Base-by-base conservation (phyloP, 768 basidiomycete genomes). In the Trichaptum fuscoviolaceum region DNA sequence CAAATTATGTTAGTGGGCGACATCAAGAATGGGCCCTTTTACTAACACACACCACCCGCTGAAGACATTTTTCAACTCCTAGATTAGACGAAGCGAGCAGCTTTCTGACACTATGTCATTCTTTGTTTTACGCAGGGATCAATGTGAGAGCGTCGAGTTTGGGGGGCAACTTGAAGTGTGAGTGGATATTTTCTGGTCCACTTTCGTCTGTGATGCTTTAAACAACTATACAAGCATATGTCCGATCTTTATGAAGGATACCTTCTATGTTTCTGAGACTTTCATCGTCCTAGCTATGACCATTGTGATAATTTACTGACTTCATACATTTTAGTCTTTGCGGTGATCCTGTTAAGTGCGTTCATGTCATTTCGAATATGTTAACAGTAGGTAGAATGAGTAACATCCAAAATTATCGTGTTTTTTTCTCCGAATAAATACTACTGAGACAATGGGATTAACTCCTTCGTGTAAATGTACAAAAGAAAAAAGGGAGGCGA, bases 171-270 rank as follows among this genome's bases (percentile, higher is more conserved):
- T n/a, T n/a, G n/a, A n/a, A n/a, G n/a, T n/a, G 20, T 20, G 26
- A 62, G 52, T 52, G 30, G 5, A 24, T n/a, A 24, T 61, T 25
- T 2, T 15, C 59, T 63, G 24, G 6, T 7, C 34, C 2, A 64
- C 27, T 58, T 64, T 57, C 57, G 75, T 79, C 81, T 25, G 79
- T 76, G 87, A 88, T 88, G 85, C 77, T 77, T 71, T 74, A 69
- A 63, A 76, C 73, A 65, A 75, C 65, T 75, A 77, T 79, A 88
- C 87, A 89, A 89, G 87, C 87, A 89, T 89, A 88, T 88, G 87
- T 88, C 87, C 85, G 85, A 88, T 71, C 69, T 65, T 76, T 74
- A 82, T 88, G 85, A 83, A 78, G 86, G 86, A 87, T 76, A 80
- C 73, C 65, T 23, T 52, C 15, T 77, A 78, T 76, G 69, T 78